Evolutionary conservation across 805 yeast genomes (phyloP), one percentile per base, ranked within the genome.

Genomic region (Metschnikowia similis): DNA sequence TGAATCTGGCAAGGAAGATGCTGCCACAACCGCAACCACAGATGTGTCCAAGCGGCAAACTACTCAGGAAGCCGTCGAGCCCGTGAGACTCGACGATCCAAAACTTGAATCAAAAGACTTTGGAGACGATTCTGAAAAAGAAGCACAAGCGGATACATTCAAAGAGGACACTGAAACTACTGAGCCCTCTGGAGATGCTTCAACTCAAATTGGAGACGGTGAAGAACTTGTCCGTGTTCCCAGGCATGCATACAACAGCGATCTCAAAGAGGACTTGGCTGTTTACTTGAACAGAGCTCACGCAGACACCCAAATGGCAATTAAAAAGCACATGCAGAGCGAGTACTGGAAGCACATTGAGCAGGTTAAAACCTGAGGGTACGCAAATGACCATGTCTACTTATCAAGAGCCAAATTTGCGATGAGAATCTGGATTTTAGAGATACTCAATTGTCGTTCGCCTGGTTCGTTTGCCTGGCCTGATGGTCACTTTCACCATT

Each of bases 191-290:
- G 28, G 14, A 13, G 29, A 32, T 32, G n/a, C 35, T 32, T 6
- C 14, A 32, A n/a, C 14, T 17, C 7, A 17, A 36, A 26, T 6
- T 5, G 13, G 13, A n/a, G 37, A 14, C 17, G 28, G 28, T 17
- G 14, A 10, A n/a, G 29, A 13, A 28, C 35, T 7, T 13, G 6
- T 11, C 8, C 8, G 7, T 9, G 13, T 17, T n/a, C 21, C 45
- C 26, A 32, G 21, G 7, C 39, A 44, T 16, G 45, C 55, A 2
- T 58, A 63, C 45, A 70, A 70, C 17, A 48, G 60, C 40, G 75
- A 72, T 47, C 62, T 72, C 46, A 66, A 64, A 48, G 51, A 55
- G 13, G 71, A 69, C 38, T 47, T 72, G 32, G 54, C 52, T 5
- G 49, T 49, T 29, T 64, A 66, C 35, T 55, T 62, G 34, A 48